Evolutionary conservation across 176 grass and related monocot species (phyloP).

Genomic region (Dendrocalamus sinicus): DNA sequence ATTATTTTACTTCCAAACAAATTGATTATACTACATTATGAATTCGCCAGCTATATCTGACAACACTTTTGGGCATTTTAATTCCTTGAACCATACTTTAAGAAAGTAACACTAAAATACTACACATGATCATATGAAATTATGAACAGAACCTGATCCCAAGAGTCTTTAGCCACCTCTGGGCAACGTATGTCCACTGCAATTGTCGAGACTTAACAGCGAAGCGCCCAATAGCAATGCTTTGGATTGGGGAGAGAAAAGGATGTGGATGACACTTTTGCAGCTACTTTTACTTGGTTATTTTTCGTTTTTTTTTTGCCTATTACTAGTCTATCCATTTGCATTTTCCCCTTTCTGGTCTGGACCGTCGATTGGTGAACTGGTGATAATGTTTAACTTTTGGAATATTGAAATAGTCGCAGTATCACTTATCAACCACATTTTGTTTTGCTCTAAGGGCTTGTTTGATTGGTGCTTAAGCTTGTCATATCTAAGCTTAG

Average conservation of each 20-base stretch:
- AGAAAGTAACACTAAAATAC: neutral
- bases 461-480: no score
- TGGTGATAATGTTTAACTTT: neutral
- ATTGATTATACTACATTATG: neutral
- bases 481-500: no score
- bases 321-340: neutral
- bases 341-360: neutral
- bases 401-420: no score
- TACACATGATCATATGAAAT: neutral
- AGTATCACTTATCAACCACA: no score
- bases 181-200: neutral
- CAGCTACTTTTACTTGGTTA: neutral
- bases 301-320: neutral
- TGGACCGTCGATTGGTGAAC: neutral
- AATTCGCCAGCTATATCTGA: neutral
- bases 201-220: neutral
- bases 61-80: neutral
- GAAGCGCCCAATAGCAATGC: neutral
- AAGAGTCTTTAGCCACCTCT: neutral
- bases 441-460: no score
- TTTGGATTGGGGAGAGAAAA: neutral
- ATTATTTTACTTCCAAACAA: neutral
- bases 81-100: neutral
- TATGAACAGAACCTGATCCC: neutral
- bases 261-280: neutral